phyloP scores from a whole-genome alignment of 169 alveolate species.

The Plasmodium fragile region DNA sequence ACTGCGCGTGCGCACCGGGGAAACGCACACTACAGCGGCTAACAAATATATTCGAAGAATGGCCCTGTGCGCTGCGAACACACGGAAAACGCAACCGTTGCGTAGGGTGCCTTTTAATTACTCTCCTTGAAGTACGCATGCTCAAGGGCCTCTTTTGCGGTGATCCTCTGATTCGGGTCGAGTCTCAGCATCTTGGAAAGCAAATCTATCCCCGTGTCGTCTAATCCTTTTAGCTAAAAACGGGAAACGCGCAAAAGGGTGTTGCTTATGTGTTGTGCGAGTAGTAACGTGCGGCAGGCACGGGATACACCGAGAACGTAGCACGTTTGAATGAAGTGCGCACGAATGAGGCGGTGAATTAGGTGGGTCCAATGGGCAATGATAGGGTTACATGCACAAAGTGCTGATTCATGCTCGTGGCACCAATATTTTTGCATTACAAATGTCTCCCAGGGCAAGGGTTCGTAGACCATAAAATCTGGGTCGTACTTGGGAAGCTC shows the following conservation, averaged over 20 bases:
- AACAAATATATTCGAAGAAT: neutral
- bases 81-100: neutral
- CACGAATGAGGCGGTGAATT: neutral
- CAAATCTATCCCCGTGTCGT: conserved; percentile 91
- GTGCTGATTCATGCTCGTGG: neutral
- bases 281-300: neutral
- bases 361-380: neutral
- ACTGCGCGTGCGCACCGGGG: neutral
- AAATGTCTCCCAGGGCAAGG: conserved; percentile 84
- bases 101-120: neutral
- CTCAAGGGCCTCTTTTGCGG: conserved; percentile 95
- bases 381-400: neutral
- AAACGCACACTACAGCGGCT: neutral
- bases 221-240: conserved; percentile 82
- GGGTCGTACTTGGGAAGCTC: conserved; percentile 95
- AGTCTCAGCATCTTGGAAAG: conserved; percentile 93
- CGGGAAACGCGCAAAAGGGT: conserved; percentile 75
- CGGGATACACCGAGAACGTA: neutral
- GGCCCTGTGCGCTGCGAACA: neutral
- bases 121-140: conserved; percentile 95
- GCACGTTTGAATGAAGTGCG: neutral
- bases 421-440: conserved; percentile 41
- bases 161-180: conserved; percentile 96
- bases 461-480: conserved; percentile 80
- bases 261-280: neutral